Base-by-base conservation (phyloP, 2,329 filamentous ascomycete species). In the Diaporthe australafricana region DNA sequence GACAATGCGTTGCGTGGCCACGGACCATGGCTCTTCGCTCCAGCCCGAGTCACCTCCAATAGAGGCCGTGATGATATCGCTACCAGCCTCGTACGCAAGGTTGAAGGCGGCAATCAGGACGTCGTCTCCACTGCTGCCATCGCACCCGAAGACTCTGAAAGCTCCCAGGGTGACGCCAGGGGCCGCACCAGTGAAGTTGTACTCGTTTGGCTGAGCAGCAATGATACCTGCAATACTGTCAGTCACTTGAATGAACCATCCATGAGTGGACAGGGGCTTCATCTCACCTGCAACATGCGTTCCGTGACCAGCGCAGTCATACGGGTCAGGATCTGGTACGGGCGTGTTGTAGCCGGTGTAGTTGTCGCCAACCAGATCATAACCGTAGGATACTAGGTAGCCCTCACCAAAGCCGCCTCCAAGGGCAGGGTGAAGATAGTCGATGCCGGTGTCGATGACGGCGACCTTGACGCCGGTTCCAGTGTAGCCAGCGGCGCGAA, bases 81-180 rank as follows among this genome's bases (percentile, higher is more conserved):
- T 78, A 2, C 81, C 82, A 20, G 83, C 84, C 62, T 85, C 81
- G 56, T 82, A 84, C 0, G 85, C 84, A 72, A 78, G 81, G 70
- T 83, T 82, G 75, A 84, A 84, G 7, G 82, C 84, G 12, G 79
- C 78, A 38, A 84, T 81, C 27, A 86, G 66, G 5, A 85, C 77
- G 71, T 87, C 85, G 52, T 81, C 82, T 8, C 77, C 77, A 8
- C 68, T 53, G 6, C 45, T 48, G 22, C 30, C 53, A 9, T 25
- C 40, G 74, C 83, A 84, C 22, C 79, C 79, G 66, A 82, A 80
- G 27, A 83, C 80, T 56, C 80, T 79, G 76, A 84, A 85, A 55
- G 79, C 79, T 17, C 82, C 83, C 3, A 86, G 75, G 8, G 79
- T 82, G 6, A 82, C 83, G 56, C 81, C 81, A 1, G 83, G 84